These are phyloP conservation scores for Theobroma grandiflorum DNA, from an alignment of 441 rosid species.

Conservation along the genomic window DNA sequence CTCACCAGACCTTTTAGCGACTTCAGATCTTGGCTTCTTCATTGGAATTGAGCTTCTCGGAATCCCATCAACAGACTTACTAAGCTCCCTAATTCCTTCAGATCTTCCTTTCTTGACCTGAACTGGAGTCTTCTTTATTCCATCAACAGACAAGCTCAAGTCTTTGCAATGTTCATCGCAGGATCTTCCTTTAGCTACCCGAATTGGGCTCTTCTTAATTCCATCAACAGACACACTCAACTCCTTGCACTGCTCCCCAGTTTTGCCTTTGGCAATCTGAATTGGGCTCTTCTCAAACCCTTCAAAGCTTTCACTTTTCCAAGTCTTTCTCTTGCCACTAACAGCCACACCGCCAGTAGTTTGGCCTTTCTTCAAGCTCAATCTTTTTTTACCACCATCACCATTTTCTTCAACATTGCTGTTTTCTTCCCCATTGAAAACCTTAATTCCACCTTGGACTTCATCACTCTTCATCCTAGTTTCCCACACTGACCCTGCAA, in stretches of 20 bases:
- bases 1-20: constrained; percentile 32
- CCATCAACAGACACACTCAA: constrained; percentile 43
- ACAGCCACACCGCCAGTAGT: constrained; percentile 30
- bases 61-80: constrained; percentile 35
- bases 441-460: constrained; percentile 58
- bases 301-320: constrained; percentile 57
- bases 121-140: constrained; percentile 37
- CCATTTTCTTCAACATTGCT: not conserved
- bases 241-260: constrained; percentile 32
- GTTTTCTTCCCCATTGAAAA: constrained; percentile 50
- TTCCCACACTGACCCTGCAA: constrained; percentile 80
- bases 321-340: constrained; percentile 60
- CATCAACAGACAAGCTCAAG: constrained; percentile 31
- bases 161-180: constrained; percentile 29
- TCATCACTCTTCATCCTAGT: constrained; percentile 74
- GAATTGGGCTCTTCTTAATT: constrained; percentile 43
- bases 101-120: constrained; percentile 44
- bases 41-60: constrained; percentile 50
- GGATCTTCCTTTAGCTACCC: constrained; percentile 43
- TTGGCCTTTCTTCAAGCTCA: constrained; percentile 30
- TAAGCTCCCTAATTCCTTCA: constrained; percentile 34
- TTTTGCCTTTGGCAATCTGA: constrained; percentile 41
- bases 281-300: constrained; percentile 42
- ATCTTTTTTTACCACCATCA: constrained; percentile 12
- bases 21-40: constrained; percentile 49